These are phyloP conservation scores for Trypanosoma scelopori DNA, from an alignment of 208 protist species.

Conservation along the genomic window DNA sequence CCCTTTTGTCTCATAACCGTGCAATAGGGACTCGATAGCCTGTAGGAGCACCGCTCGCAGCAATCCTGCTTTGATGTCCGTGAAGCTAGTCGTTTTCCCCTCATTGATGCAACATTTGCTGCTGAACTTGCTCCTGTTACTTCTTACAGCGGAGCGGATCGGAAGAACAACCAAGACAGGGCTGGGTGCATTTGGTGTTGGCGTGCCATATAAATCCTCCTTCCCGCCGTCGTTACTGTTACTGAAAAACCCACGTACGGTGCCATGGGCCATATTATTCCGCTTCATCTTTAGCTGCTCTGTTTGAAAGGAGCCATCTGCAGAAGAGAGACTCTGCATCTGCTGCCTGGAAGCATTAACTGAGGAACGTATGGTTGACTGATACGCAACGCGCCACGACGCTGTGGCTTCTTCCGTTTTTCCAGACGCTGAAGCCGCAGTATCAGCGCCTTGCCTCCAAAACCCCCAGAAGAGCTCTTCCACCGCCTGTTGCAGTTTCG, in stretches of 20 bases:
- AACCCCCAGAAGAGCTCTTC: conserved; percentile 22
- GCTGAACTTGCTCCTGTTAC: too few species aligned
- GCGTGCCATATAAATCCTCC: neutral
- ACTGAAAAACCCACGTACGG: neutral
- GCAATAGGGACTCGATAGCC: conserved; percentile 8
- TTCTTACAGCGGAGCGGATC: conserved; percentile 6
- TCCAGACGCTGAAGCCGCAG: neutral
- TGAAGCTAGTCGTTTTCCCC: neutral
- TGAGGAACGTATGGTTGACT: conserved; percentile 20
- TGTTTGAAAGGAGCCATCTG: neutral
- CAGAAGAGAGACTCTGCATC: neutral
- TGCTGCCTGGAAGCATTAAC: neutral
- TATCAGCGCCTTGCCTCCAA: conserved; percentile 9
- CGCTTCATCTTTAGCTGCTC: too few species aligned
- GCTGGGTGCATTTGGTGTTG: neutral
- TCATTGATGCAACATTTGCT: neutral
- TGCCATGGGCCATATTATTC: too few species aligned
- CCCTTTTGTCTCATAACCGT: conserved; percentile 21
- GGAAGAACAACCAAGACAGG: conserved; percentile 19
- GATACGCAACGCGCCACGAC: conserved; percentile 19
- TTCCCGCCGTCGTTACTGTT: neutral
- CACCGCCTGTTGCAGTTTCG: neutral
- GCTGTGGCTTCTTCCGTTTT: conserved; percentile 2
- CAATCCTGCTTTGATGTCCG: neutral
- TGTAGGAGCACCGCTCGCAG: conserved; percentile 7